A percentile compares a stretch with the other conserved stretches of the same genome.
These are phyloP conservation scores for Cephalotrichum gorgonifer DNA, from an alignment of 2,329 filamentous ascomycete species.

Conservation along the genomic window DNA sequence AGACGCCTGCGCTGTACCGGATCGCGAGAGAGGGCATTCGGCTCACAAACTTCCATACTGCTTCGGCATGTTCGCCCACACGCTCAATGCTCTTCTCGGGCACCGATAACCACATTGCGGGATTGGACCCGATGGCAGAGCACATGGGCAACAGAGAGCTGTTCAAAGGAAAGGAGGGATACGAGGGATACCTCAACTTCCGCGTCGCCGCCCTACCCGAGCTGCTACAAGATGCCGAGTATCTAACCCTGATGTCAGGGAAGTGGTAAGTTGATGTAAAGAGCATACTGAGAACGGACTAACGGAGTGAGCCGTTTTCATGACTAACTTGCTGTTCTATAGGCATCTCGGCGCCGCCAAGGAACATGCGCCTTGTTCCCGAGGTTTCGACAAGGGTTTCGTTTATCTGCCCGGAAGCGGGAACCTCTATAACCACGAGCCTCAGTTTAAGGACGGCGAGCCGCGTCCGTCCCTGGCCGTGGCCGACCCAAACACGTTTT, in stretches of 20 bases:
- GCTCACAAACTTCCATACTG: constrained; percentile 53
- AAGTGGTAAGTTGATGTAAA: constrained; percentile 56
- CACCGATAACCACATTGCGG: constrained; percentile 49
- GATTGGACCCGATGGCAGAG: constrained; percentile 48
- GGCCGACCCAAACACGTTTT: too few relatives aligned
- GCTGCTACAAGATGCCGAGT: constrained; percentile 45
- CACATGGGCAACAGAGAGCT: constrained; percentile 27
- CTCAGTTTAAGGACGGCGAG: too few relatives aligned
- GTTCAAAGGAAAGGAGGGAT: constrained; percentile 42
- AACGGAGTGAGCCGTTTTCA: constrained; percentile 51
- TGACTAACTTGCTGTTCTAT: too few relatives aligned
- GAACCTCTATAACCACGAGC: too few relatives aligned
- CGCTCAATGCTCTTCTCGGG: constrained; percentile 56
- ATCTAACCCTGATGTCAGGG: constrained; percentile 49
- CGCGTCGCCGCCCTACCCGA: constrained; percentile 48
- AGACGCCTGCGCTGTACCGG: constrained; percentile 47
- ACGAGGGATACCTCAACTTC: constrained; percentile 54
- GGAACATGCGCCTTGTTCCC: too few relatives aligned
- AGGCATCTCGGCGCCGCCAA: too few relatives aligned
- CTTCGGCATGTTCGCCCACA: constrained; percentile 51
- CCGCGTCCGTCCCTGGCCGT: too few relatives aligned
- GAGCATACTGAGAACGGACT: constrained; percentile 47
- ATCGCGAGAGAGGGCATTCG: constrained; percentile 34
- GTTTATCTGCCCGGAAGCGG: too few relatives aligned
- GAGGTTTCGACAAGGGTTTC: too few relatives aligned